Evolutionary conservation across 306 rosid species (phyloP), one percentile per base, ranked within the genome.

Genomic region (Quercus suber): DNA sequence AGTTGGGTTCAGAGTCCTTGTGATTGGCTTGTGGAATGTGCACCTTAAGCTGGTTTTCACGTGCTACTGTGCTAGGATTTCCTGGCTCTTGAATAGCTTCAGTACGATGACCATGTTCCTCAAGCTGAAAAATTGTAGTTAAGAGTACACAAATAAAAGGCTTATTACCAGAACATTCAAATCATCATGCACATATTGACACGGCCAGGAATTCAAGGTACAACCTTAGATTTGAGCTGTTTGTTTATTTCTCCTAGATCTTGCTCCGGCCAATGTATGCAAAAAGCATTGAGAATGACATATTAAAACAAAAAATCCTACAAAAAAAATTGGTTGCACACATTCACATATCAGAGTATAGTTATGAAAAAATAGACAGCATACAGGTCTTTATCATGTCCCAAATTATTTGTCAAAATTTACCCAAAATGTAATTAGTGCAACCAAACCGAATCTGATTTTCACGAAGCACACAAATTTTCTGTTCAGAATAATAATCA

Each of bases 171-270:
- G 21, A 25, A 65, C 63, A 60, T 51, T 6, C 20, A 15, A 21
- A 25, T 12, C 25, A 12, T 23, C 23, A 65, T 1, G 71, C 18
- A 31, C 20, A 33, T 65, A 65, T 65, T 15, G 61, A 37, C 8
- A 82, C 1, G 3, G 17, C 28, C 55, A 64, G 28, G n/a, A 69
- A 71, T 58, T 25, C 63, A 68, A 23, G 52, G 6, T 12, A 31
- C 75, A 78, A 91, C 98, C 98, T 93, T 85, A 12, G 85, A 83
- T 64, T 78, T 73, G 79, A 93, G 89, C 43, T 89, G 74, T 33
- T 83, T 85, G 80, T 91, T 86, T 11, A 78, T 60, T 78, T 89
- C 91, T 79, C 63, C 84, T 73, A 81, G 85, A 12, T 81, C 80
- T 5, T 75, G 82, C 76, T 80, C 93, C 98, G 90, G 84, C 67